phyloP scores from a whole-genome alignment of 2,329 filamentous ascomycete species.

The Neofusicoccum laricinum region DNA sequence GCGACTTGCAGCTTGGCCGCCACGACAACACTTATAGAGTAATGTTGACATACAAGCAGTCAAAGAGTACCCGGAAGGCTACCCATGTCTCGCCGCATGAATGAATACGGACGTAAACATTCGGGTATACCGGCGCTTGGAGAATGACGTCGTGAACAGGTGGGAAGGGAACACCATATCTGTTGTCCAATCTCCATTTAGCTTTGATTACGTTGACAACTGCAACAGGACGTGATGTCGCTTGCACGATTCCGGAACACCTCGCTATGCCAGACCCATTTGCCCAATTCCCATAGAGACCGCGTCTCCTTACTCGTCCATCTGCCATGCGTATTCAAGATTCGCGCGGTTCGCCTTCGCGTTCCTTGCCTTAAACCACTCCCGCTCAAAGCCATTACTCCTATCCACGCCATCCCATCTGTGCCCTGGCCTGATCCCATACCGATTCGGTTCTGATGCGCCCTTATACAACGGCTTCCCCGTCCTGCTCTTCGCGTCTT shows the following conservation, averaged over 20 bases:
- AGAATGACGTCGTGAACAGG: too few relatives aligned
- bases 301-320: constrained; percentile 70
- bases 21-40: too few relatives aligned
- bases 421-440: constrained; percentile 88
- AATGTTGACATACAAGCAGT: too few relatives aligned
- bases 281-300: background rate
- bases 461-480: constrained; percentile 73
- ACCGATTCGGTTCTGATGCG: constrained; percentile 81
- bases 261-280: background rate
- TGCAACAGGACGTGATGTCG: too few relatives aligned
- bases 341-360: constrained; percentile 71
- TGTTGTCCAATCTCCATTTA: too few relatives aligned
- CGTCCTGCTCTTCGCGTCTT: constrained; percentile 43
- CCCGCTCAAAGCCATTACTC: constrained; percentile 86
- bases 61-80: too few relatives aligned
- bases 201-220: too few relatives aligned
- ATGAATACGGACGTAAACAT: too few relatives aligned
- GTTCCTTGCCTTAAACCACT: constrained; percentile 89
- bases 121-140: too few relatives aligned
- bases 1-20: too few relatives aligned
- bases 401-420: constrained; percentile 97
- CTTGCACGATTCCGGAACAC: background rate
- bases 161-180: too few relatives aligned
- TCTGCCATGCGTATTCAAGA: constrained; percentile 91
- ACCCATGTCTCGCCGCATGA: too few relatives aligned